A percentile compares a stretch with the other conserved stretches of the same genome.
These are phyloP conservation scores for Haplosporangium sp. DNA, from an alignment of 371 early-diverging fungal species.

Conservation along the genomic window DNA sequence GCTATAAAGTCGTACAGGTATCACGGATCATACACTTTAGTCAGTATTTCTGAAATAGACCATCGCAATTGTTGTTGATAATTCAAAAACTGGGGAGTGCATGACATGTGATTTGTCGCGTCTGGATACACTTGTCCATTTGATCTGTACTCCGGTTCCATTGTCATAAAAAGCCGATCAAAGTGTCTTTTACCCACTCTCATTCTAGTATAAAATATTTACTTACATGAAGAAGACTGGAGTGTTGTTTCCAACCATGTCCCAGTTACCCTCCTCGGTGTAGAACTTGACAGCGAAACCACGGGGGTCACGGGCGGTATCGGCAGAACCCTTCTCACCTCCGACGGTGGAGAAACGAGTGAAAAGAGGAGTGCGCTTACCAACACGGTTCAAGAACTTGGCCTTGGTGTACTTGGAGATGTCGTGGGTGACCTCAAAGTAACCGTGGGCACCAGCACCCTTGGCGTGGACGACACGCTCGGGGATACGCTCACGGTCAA, in stretches of 20 bases:
- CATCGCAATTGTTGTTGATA: conserved; percentile 1
- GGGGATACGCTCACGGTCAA: conserved; percentile 88
- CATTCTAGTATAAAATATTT: background rate
- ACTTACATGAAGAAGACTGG: conserved; percentile 71
- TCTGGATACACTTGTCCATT: background rate
- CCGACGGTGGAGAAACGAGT: conserved; percentile 77
- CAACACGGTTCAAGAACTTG: conserved; percentile 66
- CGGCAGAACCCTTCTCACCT: conserved; percentile 70
- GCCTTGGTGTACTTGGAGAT: conserved; percentile 68
- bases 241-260: conserved; percentile 77
- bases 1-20: conserved; percentile 53
- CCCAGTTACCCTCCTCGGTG: conserved; percentile 80
- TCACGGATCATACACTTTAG: conserved; percentile 16
- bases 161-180: background rate
- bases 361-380: conserved; percentile 75
- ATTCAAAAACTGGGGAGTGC: background rate
- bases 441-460: conserved; percentile 81
- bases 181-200: background rate
- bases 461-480: conserved; percentile 90
- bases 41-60: background rate
- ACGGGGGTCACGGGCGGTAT: conserved; percentile 72
- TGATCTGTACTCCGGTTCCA: background rate
- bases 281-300: conserved; percentile 80
- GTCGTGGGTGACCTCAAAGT: conserved; percentile 68
- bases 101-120: conserved; percentile 27